Base-by-base conservation (phyloP, 1,284 basidiomycete genomes). In the Exobasidium cylindrosporum region DNA sequence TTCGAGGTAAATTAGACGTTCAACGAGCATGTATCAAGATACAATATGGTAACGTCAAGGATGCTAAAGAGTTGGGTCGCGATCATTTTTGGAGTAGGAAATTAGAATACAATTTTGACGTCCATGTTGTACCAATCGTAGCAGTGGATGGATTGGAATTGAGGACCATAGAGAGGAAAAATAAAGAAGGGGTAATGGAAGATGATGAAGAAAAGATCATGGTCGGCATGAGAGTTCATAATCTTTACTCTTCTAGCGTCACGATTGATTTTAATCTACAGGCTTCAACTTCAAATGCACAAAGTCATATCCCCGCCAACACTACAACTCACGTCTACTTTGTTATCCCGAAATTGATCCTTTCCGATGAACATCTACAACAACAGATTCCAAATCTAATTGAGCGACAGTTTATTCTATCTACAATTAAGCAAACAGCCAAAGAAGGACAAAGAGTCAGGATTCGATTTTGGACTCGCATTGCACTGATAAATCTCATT, bases 101-200 rank as follows among this genome's bases (percentile, higher is more conserved):
- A 65, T 80, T 96, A 57, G 86, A 88, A 14, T 89, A 92, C 75
- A 89, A 91, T 5, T 84, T 97, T 62, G 84, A 90, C 69, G 88
- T 96, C 62, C 94, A 91, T 0, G 93, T 97, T 1, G 94, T 94
- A 76, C 89, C 91, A 65, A 93, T 93, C 82, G 85, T 97, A 44
- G 90, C 93, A 74, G 91, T 89, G 72, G 60, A 62, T 5, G 61
- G 61, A 21, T 54, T 81, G 44, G 60, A 44, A 24, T 45, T 77
- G 13, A 45, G 43, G 23, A 45, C 17, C 23, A 45, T 45, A 4
- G 43, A 45, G 4, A 3, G 50, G 0, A 58, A 65, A 17, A 26
- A 6, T 4, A 28, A 21, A 13, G 5, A 13, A 1, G 74, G 78
- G 49, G 17, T 23, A n/a, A 44, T 28, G 2, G 40, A 50, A 32